Base-by-base conservation (phyloP, 129 eudicot species). In the Flaveria bidentis region DNA sequence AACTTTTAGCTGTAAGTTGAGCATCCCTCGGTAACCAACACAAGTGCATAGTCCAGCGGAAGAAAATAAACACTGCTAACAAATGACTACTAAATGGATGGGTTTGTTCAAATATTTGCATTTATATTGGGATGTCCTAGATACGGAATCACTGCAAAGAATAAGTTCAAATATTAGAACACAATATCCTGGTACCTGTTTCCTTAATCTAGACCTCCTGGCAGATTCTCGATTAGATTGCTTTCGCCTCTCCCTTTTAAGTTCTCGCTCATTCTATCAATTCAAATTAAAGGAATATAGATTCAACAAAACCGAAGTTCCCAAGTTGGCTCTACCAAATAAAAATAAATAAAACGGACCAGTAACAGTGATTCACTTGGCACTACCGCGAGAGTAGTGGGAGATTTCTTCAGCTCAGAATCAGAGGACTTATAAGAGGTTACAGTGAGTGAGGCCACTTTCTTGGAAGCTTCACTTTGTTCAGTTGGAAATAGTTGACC, bases 191-290 rank as follows among this genome's bases (percentile, higher is more conserved):
- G 42, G 14, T 71, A 90, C 98, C 97, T 93, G 97, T 82, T 90
- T 93, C 84, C 98, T 90, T 82, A 93, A 80, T 76, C 98, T 82
- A 66, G 98, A 93, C 78, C 98, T 85, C 84, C 98, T 90, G 8
- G 98, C 98, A 74, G 98, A 93, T 85, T 93, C 98, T 42, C 98
- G 84, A 68, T 93, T 93, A 16, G 97, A 93, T 71, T 93, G 98
- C 76, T 93, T 93, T 83, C 98, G 86, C 84, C 87, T 90, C 78
- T 93, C 98, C 78, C 91, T 82, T 67, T 93, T 93, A 74, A 90
- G 85, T 77, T 93, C 98, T 3, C 91, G 88, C 74, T 90, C 98
- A 61, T 90, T 88, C 98, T 93, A 87, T 39, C 69, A 78, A 22
- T 69, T 75, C 33, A 67, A 69, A 72, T 15, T 6, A 28, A 22